Evolutionary conservation across 225 moss, liverwort and hornwort genomes (phyloP).

Genomic region (Physcomitrellopsis africana): DNA sequence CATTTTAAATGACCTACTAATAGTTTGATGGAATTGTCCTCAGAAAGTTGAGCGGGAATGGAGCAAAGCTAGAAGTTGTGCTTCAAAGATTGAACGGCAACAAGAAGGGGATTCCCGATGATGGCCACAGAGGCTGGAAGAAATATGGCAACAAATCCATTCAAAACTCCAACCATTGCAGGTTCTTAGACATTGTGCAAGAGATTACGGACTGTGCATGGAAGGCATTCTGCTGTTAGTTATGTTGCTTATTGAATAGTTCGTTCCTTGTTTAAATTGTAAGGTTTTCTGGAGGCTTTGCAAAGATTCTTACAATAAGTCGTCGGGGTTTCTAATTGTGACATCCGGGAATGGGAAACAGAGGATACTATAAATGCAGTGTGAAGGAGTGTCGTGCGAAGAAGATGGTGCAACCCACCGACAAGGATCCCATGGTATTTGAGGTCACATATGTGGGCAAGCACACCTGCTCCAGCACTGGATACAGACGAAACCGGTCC

Average conservation of each 20-base stretch:
- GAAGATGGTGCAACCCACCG: constrained; percentile 70
- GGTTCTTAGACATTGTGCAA: constrained; percentile 22
- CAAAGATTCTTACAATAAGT: neutral
- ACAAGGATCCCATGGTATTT: constrained; percentile 53
- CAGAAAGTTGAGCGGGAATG: constrained; percentile 50
- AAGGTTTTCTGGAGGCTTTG: neutral
- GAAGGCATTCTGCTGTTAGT: too few relatives aligned
- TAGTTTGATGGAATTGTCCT: neutral
- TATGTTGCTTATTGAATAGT: neutral
- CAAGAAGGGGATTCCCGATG: constrained; percentile 61
- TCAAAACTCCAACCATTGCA: constrained; percentile 57
- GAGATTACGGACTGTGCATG: too few relatives aligned
- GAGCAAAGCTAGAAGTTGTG: constrained; percentile 44
- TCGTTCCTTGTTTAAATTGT: neutral
- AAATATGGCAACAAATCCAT: constrained; percentile 65
- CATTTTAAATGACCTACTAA: neutral
- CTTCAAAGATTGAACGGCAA: constrained; percentile 50
- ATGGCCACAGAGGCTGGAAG: constrained; percentile 64
- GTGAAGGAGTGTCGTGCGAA: constrained; percentile 63
- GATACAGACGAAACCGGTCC: constrained; percentile 32
- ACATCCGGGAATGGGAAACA: constrained; percentile 23
- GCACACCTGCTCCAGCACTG: constrained; percentile 54
- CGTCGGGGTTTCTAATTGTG: neutral
- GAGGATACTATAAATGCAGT: constrained; percentile 68
- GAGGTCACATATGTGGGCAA: constrained; percentile 60